Percentiles rank a stretch among this genome's conserved stretches.
Conservation (phyloP, 192 early-diverging fungal species). For the Podila epicladia region DNA sequence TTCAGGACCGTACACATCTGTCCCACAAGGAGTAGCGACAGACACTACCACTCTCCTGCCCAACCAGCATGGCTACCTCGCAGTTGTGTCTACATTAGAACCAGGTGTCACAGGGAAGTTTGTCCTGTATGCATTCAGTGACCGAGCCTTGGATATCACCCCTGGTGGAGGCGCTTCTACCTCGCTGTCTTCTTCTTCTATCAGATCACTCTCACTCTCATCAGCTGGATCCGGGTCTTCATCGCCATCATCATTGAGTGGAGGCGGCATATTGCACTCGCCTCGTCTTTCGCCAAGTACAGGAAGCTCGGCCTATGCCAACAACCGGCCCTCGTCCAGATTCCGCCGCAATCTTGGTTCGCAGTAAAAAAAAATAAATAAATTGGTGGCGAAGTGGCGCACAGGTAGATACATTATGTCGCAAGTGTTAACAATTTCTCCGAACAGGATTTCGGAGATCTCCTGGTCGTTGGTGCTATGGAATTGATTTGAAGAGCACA, state of each 20-base stretch:
- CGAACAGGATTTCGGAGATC: too few species aligned
- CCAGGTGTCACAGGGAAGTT: conserved; percentile 57
- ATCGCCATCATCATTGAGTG: too few species aligned
- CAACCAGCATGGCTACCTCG: conserved; percentile 60
- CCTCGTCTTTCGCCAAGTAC: neutral
- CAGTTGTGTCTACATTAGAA: conserved; percentile 61
- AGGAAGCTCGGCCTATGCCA: neutral
- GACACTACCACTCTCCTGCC: conserved; percentile 56
- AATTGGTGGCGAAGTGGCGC: too few species aligned
- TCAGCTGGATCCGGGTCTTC: neutral
- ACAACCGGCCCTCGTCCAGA: conserved; percentile 2
- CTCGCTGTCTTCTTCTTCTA: conserved; percentile 1
- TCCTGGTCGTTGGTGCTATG: too few species aligned
- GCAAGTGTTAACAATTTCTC: too few species aligned
- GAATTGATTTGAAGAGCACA: too few species aligned
- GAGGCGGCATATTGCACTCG: neutral
- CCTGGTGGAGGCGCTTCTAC: conserved; percentile 31
- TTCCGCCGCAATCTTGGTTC: neutral
- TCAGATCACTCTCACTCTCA: conserved; percentile 2
- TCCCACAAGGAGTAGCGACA: conserved; percentile 60
- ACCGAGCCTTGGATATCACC: conserved; percentile 55
- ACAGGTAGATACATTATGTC: too few species aligned
- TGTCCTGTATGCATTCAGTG: conserved; percentile 59
- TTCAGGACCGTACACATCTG: conserved; percentile 63
- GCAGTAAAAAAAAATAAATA: too few species aligned